A percentile compares a stretch with the other conserved stretches of the same genome.
Conservation (phyloP, 2,329 filamentous ascomycete species). For the Neopestalotiopsis sp. region DNA sequence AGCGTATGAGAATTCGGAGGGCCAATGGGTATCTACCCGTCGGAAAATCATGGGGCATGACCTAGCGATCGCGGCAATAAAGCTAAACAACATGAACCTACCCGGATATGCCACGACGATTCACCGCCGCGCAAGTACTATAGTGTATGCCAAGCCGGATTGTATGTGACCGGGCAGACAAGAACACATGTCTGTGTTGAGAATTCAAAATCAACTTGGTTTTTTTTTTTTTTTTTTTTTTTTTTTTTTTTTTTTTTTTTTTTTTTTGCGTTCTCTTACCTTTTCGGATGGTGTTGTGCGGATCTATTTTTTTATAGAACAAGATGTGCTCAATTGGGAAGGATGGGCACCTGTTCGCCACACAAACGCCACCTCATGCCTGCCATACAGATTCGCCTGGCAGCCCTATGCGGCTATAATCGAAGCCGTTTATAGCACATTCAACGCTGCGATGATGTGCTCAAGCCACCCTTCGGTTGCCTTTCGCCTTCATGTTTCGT, state of each 20-base stretch:
- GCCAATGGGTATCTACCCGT: neutral
- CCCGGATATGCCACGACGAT: conserved; percentile 10
- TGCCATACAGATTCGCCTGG: neutral
- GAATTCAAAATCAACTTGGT: conserved; percentile 6
- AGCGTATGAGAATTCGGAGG: neutral
- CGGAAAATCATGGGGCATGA: neutral
- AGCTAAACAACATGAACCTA: neutral
- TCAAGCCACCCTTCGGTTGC: conserved; percentile 1
- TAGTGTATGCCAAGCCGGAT: conserved; percentile 8
- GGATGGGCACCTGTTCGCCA: neutral
- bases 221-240: neutral
- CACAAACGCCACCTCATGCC: neutral
- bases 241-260: too few species aligned
- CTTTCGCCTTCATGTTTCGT: neutral
- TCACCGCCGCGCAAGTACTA: neutral
- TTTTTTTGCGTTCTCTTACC: neutral
- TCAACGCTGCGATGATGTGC: neutral
- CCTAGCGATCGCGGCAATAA: neutral
- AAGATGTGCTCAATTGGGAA: neutral
- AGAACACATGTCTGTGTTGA: neutral
- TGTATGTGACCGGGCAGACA: neutral
- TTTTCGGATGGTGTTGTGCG: neutral
- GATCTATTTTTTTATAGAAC: conserved; percentile 9
- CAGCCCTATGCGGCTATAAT: conserved; percentile 14
- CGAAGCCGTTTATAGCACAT: neutral